phyloP scores from a whole-genome alignment of 2,329 filamentous ascomycete species.

The Metarhizium robertsii region DNA sequence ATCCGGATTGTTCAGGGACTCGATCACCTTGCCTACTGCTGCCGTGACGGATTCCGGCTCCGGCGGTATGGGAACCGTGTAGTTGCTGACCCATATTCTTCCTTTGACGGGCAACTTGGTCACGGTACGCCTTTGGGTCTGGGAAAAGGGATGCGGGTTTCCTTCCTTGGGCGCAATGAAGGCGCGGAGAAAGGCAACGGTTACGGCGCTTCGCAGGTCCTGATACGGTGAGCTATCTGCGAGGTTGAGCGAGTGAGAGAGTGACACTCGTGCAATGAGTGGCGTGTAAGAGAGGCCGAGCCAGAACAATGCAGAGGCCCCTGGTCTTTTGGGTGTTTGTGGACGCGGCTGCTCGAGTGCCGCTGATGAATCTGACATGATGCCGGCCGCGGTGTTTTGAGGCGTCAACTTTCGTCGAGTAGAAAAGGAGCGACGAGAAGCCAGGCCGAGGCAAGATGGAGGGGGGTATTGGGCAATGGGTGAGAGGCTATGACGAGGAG shows the following conservation, averaged over 20 bases:
- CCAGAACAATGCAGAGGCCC: constrained; percentile 1
- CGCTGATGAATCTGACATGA: constrained; percentile 1
- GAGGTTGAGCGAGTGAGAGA: constrained; percentile 55
- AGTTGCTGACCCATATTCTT: constrained; percentile 70
- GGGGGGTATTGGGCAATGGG: too few species aligned
- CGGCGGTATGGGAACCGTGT: constrained; percentile 51
- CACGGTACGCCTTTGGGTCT: constrained; percentile 53
- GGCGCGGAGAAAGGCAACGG: constrained; percentile 61
- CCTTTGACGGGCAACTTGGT: constrained; percentile 64
- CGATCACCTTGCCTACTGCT: constrained; percentile 46
- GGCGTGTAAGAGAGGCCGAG: constrained; percentile 52
- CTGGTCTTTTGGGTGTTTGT: not conserved
- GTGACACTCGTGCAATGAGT: constrained; percentile 36
- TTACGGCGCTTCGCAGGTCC: constrained; percentile 67
- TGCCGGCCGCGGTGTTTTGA: not conserved
- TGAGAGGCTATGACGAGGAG: too few species aligned
- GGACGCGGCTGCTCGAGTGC: not conserved
- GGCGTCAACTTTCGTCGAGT: too few species aligned
- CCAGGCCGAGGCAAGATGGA: not conserved
- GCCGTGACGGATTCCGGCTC: constrained; percentile 44
- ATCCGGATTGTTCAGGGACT: constrained; percentile 12
- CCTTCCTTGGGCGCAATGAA: constrained; percentile 36
- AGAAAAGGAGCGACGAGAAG: not conserved
- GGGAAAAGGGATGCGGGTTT: constrained; percentile 41
- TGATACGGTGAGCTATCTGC: constrained; percentile 68